Evolutionary conservation across 805 yeast species (phyloP).

Genomic region (Suhomyces kilbournensis): DNA sequence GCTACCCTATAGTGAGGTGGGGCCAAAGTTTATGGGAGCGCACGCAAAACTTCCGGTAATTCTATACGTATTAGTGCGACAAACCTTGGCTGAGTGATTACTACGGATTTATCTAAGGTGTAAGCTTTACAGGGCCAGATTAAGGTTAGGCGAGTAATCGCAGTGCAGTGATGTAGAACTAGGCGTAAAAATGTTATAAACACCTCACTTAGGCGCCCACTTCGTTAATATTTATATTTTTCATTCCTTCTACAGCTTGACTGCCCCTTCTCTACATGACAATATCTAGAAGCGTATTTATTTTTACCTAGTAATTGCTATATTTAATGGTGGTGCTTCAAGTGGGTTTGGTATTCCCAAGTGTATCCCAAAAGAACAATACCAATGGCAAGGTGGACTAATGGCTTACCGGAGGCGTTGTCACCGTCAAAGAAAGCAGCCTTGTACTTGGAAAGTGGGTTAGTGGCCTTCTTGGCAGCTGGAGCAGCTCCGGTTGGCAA

Average conservation of each 20-base stretch:
- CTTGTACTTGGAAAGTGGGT: conserved; percentile 73
- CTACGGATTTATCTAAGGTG: background rate
- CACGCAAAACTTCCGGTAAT: background rate
- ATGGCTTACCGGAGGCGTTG: conserved; percentile 80
- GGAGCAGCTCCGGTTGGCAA: conserved; percentile 93
- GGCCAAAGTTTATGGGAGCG: background rate
- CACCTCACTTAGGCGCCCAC: background rate
- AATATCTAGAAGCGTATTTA: background rate
- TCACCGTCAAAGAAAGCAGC: conserved; percentile 83
- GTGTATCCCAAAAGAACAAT: conserved; percentile 79
- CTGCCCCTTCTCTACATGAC: background rate
- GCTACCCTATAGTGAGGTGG: background rate
- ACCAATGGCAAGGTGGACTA: conserved; percentile 69
- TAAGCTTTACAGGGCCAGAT: background rate
- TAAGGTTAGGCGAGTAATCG: background rate
- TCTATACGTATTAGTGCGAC: background rate
- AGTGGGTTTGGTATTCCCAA: conserved; percentile 91
- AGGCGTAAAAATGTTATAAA: background rate
- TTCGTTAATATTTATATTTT: background rate
- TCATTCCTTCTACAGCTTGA: background rate
- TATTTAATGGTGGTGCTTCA: conserved; percentile 31
- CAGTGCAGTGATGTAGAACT: background rate
- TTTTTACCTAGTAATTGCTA: background rate
- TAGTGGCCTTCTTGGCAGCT: conserved; percentile 60
- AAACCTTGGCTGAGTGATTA: background rate